Evolutionary conservation across 2,329 filamentous ascomycete genomes (phyloP), one percentile per base, ranked within the genome.

Genomic region (Xylaria digitata): DNA sequence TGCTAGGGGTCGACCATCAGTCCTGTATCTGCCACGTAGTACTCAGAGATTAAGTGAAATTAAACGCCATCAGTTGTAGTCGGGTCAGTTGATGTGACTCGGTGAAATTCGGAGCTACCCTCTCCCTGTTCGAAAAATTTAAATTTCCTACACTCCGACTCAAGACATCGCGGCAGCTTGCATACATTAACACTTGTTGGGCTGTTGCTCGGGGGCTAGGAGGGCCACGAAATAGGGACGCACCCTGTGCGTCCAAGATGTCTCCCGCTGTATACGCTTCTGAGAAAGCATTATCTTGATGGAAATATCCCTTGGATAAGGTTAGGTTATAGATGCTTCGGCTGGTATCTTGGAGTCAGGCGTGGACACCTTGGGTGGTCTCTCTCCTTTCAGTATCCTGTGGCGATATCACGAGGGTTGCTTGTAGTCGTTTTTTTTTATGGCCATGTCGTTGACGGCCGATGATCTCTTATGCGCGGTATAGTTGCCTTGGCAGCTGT

Each of bases 81-180:
- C 7, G 19, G 19, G 6, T 15, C 8, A 2, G n/a, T 21, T 15
- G 30, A 9, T 6, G 32, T 37, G 17, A 37, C 50, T 37, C 9
- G 3, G 5, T 15, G n/a, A 15, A 55, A 30, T 30, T 55, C 2
- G 26, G 26, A 48, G 15, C 15, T 42, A 21, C 23, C 15, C 17
- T 42, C 30, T 6, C 21, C 19, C 58, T 46, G 34, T 15, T 9
- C 37, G 23, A 52, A 43, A 52, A 21, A 40, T 43, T 17, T 54
- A 19, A 37, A 43, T 21, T 17, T 45, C 13, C 37, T 37, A 42
- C 13, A 11, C 1, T 17, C 7, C 17, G 17, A 21, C 40, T 21
- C 8, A 49, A 49, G 48, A 40, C 55, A 37, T 13, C 9, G 21
- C 64, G 42, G 60, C 15, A 55, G n/a, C 53, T 5, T 42, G 40